Evolutionary conservation across 2,329 filamentous ascomycete genomes (phyloP).

Genomic region (Fusarium virguliforme): DNA sequence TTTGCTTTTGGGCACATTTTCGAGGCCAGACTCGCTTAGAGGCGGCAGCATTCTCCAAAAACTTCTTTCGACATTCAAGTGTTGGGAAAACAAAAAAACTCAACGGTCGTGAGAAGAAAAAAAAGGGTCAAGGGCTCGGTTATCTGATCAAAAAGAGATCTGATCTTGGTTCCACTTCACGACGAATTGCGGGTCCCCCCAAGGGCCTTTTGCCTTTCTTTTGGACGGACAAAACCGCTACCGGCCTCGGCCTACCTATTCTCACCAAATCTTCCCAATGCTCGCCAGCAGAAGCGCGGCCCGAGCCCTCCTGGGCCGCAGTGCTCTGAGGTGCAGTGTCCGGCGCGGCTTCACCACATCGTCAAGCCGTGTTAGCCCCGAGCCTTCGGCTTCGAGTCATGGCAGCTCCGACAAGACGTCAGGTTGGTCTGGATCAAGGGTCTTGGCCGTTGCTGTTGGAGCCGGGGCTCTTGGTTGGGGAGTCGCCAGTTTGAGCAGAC

Average conservation of each 20-base stretch:
- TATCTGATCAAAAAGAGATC: constrained; percentile 25
- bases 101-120: constrained; percentile 6
- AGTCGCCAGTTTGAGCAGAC: constrained; percentile 52
- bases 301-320: constrained; percentile 41
- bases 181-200: constrained; percentile 22
- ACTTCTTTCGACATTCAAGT: neutral
- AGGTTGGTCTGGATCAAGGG: constrained; percentile 54
- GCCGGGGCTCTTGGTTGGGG: constrained; percentile 62
- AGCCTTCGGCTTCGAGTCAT: constrained; percentile 21
- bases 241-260: constrained; percentile 2
- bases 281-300: constrained; percentile 39
- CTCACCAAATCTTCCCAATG: constrained; percentile 19
- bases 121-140: constrained; percentile 22
- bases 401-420: constrained; percentile 22
- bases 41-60: constrained; percentile 21
- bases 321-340: constrained; percentile 27
- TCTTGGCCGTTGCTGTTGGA: constrained; percentile 58
- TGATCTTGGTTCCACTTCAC: constrained; percentile 30
- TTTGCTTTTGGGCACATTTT: constrained; percentile 21
- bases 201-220: constrained; percentile 1
- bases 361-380: constrained; percentile 22
- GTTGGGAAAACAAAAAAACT: neutral
- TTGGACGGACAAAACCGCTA: constrained; percentile 9
- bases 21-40: constrained; percentile 40
- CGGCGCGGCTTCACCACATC: constrained; percentile 37